These are phyloP conservation scores for Lactarius hatsudake DNA, from an alignment of 768 basidiomycete genomes.

Conservation along the genomic window DNA sequence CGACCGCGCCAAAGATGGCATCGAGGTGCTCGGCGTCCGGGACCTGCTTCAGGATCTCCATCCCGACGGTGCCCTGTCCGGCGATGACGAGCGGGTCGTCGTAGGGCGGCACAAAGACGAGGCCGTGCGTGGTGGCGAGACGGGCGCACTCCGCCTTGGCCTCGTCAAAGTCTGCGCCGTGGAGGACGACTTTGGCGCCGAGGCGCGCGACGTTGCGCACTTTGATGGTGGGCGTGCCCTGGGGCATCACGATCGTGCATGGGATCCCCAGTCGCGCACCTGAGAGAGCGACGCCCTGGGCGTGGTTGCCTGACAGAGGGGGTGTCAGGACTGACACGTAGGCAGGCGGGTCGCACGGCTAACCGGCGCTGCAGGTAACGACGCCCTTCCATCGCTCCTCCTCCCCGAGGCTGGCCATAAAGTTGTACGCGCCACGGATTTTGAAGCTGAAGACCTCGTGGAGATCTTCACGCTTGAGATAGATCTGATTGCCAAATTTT, in stretches of 20 bases:
- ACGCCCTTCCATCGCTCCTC: conserved; percentile 98
- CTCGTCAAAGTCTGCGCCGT: conserved; percentile 92
- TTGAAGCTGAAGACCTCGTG: conserved; percentile 99
- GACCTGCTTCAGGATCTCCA: conserved; percentile 92
- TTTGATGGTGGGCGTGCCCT: conserved; percentile 94
- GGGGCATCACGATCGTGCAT: conserved; percentile 99
- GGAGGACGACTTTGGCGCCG: conserved; percentile 90
- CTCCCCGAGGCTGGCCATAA: conserved; percentile 85
- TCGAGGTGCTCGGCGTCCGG: conserved; percentile 72
- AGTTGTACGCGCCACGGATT: conserved; percentile 96
- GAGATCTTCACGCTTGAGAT: conserved; percentile 95
- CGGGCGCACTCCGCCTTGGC: conserved; percentile 93
- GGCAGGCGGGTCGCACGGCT: conserved; percentile 35
- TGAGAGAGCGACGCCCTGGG: conserved; percentile 97
- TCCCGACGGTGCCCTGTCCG: conserved; percentile 91
- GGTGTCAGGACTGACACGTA: conserved; percentile 18
- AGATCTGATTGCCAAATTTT: conserved; percentile 88
- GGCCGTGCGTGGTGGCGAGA: conserved; percentile 68
- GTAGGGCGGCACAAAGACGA: conserved; percentile 93
- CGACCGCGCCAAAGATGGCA: conserved; percentile 86
- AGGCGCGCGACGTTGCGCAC: conserved; percentile 92
- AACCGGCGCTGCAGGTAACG: conserved; percentile 96
- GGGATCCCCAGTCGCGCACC: conserved; percentile 83
- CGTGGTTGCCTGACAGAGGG: conserved; percentile 81
- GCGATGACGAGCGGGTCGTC: conserved; percentile 97